Percentiles rank a stretch among this genome's conserved stretches.
phyloP scores from a whole-genome alignment of 495 filamentous ascomycete genomes.

The Geopyxis carbonaria region DNA sequence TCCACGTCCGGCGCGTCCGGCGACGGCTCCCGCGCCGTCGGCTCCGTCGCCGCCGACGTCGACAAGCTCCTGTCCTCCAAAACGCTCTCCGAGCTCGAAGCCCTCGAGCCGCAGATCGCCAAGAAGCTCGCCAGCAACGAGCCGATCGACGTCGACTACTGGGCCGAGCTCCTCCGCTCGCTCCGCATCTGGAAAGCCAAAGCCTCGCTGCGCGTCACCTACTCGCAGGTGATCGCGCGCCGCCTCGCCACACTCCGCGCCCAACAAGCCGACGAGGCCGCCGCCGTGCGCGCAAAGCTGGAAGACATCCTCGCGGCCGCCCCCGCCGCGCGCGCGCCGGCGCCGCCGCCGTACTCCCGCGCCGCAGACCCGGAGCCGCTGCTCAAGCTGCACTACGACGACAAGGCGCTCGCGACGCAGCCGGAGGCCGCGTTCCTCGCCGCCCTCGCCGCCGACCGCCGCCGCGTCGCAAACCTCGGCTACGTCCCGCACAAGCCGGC shows the following conservation, averaged over 20 bases:
- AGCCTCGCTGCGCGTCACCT: slow-evolving; percentile 67
- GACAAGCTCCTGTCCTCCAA: slow-evolving; percentile 76
- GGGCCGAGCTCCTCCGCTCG: slow-evolving; percentile 79
- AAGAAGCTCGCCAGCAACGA: slow-evolving; percentile 73
- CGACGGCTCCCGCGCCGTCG: slow-evolving; percentile 51
- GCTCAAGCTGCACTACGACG: slow-evolving; percentile 48
- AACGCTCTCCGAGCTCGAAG: slow-evolving; percentile 66
- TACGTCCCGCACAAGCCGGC: slow-evolving; percentile 48
- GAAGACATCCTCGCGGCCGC: slow-evolving; percentile 29
- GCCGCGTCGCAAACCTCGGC: slow-evolving; percentile 48
- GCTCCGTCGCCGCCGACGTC: slow-evolving; percentile 70
- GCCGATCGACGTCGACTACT: slow-evolving; percentile 91
- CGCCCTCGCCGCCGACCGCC: slow-evolving; percentile 43
- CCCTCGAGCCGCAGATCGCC: slow-evolving; percentile 67
- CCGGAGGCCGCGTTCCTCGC: slow-evolving; percentile 47
- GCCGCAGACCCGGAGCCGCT: slow-evolving; percentile 54
- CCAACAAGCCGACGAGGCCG: slow-evolving; percentile 55
- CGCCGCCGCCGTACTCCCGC: slow-evolving; percentile 23
- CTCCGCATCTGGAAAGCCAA: slow-evolving; percentile 81
- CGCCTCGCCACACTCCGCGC: slow-evolving; percentile 49
- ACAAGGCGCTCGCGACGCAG: slow-evolving; percentile 44
- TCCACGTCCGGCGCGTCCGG: slow-evolving; percentile 34
- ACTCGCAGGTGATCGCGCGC: slow-evolving; percentile 57
- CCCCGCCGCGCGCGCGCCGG: too few relatives aligned
- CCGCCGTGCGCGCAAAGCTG: slow-evolving; percentile 40